phyloP scores from a whole-genome alignment of 768 basidiomycete species.

The Leccinum fibrillosum region DNA sequence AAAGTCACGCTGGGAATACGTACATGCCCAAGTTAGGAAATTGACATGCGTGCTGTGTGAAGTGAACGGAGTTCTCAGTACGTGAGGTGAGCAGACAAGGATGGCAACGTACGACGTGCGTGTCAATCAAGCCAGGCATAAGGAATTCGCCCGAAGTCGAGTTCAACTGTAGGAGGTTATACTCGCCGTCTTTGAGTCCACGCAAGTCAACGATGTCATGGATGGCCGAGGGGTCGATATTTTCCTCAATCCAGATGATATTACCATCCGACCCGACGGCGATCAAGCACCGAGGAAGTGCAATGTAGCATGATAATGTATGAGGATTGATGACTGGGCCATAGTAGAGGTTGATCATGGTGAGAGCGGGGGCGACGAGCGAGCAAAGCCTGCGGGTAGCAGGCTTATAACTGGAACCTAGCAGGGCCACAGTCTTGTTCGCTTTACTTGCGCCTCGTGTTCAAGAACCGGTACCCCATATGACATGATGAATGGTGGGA shows the following conservation, averaged over 20 bases:
- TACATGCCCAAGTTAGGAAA: conserved; percentile 38
- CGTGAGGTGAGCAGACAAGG: not conserved
- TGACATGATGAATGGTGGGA: not conserved
- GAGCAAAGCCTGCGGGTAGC: not conserved
- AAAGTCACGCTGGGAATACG: not conserved
- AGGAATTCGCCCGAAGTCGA: conserved; percentile 57
- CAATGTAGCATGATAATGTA: conserved; percentile 39
- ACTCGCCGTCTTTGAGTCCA: conserved; percentile 38
- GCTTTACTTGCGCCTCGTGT: not conserved
- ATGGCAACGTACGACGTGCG: conserved; percentile 67
- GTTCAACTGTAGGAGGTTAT: conserved; percentile 33
- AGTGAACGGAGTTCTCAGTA: not conserved
- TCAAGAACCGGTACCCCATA: not conserved
- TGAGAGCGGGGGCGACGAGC: not conserved
- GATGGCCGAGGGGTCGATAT: conserved; percentile 48
- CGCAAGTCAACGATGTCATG: conserved; percentile 49
- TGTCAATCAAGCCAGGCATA: conserved; percentile 87
- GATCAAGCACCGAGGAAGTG: conserved; percentile 53
- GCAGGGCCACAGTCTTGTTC: not conserved
- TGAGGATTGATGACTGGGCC: conserved; percentile 56
- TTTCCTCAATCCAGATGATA: conserved; percentile 70
- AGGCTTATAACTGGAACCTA: not conserved
- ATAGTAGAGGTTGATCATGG: conserved; percentile 43
- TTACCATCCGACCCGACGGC: conserved; percentile 47
- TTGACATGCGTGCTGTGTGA: conserved; percentile 32